These are phyloP conservation scores for Coemansia sp. DNA, from an alignment of 192 early-diverging fungal genomes.

Conservation along the genomic window DNA sequence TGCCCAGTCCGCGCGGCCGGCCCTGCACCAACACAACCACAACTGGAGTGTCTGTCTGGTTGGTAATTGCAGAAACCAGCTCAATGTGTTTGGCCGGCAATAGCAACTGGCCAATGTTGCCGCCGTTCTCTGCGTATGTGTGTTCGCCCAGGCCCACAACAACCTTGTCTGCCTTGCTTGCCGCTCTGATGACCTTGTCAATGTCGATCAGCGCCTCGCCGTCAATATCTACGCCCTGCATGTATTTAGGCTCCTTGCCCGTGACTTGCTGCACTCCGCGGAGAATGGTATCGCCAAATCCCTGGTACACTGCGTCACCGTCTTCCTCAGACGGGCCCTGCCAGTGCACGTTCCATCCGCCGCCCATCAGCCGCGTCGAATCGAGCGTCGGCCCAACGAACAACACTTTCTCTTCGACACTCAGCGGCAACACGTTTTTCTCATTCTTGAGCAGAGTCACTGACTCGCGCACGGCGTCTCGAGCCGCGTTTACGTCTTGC, in stretches of 20 bases:
- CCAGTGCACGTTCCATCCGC: conserved; percentile 67
- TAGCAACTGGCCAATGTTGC: conserved; percentile 55
- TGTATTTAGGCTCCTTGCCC: conserved; percentile 17
- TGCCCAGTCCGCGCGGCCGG: conserved; percentile 56
- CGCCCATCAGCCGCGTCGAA: conserved; percentile 55
- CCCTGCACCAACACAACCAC: conserved; percentile 59
- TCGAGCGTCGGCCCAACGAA: conserved; percentile 63
- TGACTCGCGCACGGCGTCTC: conserved; percentile 57
- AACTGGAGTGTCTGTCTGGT: conserved; percentile 37
- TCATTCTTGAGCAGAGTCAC: conserved; percentile 61
- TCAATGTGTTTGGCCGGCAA: conserved; percentile 56
- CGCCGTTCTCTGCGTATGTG: conserved; percentile 60
- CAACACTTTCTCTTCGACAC: conserved; percentile 43
- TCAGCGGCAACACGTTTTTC: conserved; percentile 52
- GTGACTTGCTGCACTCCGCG: conserved; percentile 36
- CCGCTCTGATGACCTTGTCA: conserved; percentile 25
- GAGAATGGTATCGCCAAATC: conserved; percentile 33
- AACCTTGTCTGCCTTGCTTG: conserved; percentile 53
- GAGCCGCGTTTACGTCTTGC: conserved; percentile 55
- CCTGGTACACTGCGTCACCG: conserved; percentile 51
- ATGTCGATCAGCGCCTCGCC: conserved; percentile 53
- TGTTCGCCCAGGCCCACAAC: conserved; percentile 60
- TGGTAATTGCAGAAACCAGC: conserved; percentile 27
- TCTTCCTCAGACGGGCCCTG: conserved; percentile 51
- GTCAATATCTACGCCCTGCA: conserved; percentile 52